Conservation (phyloP, 495 filamentous ascomycete genomes). For the Corynascus novoguineensis region DNA sequence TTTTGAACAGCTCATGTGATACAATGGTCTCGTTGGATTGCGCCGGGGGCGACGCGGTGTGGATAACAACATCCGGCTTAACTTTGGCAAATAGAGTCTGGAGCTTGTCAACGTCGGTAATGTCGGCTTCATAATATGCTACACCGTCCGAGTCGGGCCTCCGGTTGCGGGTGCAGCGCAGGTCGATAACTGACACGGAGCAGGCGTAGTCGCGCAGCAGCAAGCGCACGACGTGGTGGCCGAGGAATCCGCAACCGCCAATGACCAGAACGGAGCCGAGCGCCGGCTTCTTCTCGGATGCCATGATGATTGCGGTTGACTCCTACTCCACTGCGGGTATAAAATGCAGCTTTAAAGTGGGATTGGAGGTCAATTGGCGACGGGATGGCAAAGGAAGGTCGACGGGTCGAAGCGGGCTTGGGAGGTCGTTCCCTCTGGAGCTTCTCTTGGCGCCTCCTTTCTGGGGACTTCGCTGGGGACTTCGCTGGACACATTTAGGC, state of each 20-base stretch:
- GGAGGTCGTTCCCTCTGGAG: background rate
- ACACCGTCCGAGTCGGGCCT: conserved; percentile 60
- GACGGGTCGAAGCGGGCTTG: background rate
- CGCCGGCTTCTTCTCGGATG: conserved; percentile 33
- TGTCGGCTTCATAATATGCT: conserved; percentile 78
- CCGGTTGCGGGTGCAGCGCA: conserved; percentile 70
- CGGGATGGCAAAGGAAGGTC: background rate
- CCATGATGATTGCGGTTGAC: conserved; percentile 25
- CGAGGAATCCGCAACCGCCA: conserved; percentile 67
- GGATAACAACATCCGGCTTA: conserved; percentile 85
- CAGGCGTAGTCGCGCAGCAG: conserved; percentile 50
- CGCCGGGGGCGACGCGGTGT: conserved; percentile 78
- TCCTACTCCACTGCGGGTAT: background rate
- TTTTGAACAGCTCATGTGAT: conserved; percentile 59
- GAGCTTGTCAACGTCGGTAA: conserved; percentile 66
- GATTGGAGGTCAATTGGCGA: background rate
- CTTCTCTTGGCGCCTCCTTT: conserved; percentile 16
- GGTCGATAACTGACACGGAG: conserved; percentile 78
- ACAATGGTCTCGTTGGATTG: conserved; percentile 40
- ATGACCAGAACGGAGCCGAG: conserved; percentile 59
- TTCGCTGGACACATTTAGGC: conserved; percentile 13
- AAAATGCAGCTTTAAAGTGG: background rate
- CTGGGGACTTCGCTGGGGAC: background rate
- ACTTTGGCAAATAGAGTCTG: conserved; percentile 59
- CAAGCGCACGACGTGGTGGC: conserved; percentile 60